Percentiles rank a stretch among this genome's conserved stretches.
Conservation (phyloP, 805 yeast genomes). For the Komagataella pastoris region DNA sequence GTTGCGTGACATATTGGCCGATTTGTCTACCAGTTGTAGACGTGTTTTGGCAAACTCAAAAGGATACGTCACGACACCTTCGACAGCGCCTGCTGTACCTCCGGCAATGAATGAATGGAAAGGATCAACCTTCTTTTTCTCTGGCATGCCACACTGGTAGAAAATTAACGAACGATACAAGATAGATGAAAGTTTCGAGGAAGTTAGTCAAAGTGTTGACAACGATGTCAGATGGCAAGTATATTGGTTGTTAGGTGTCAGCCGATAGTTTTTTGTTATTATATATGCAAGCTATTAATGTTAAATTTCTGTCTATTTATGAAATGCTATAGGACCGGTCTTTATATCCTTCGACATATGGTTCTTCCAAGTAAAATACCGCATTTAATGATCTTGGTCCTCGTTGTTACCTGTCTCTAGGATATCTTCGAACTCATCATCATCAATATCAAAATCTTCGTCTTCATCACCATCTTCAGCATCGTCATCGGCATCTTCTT, state of each 20-base stretch:
- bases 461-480: slow-evolving; percentile 31
- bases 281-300: not conserved
- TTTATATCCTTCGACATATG: not conserved
- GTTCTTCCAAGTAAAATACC: not conserved
- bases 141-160: not conserved
- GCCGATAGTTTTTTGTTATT: not conserved
- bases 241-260: not conserved
- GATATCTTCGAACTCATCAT: slow-evolving; percentile 14
- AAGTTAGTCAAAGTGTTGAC: not conserved
- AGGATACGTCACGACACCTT: slow-evolving; percentile 87
- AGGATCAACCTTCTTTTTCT: slow-evolving; percentile 31
- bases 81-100: slow-evolving; percentile 93
- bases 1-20: slow-evolving; percentile 56
- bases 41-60: slow-evolving; percentile 96
- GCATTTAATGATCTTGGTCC: not conserved
- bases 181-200: not conserved
- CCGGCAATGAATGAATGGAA: slow-evolving; percentile 84
- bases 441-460: slow-evolving; percentile 23
- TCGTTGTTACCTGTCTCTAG: slow-evolving; percentile 7
- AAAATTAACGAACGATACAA: not conserved
- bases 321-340: not conserved
- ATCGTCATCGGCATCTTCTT: slow-evolving; percentile 47
- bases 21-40: slow-evolving; percentile 64
- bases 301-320: not conserved
- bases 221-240: not conserved